Base-by-base conservation (phyloP, 2,329 filamentous ascomycete genomes). In the Aureobasidium mangrovei region DNA sequence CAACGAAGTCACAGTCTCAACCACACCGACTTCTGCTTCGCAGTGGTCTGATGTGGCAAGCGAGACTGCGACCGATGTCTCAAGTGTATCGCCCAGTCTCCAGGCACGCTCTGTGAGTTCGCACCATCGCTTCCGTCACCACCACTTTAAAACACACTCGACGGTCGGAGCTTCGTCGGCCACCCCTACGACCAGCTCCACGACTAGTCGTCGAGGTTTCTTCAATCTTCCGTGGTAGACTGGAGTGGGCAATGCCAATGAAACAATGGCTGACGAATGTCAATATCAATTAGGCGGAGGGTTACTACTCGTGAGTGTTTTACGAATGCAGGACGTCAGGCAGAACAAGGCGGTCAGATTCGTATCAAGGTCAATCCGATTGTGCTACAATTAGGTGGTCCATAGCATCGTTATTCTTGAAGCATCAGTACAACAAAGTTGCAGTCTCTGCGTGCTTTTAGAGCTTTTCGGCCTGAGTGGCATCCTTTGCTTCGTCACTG, bases 401-500 rank as follows among this genome's bases (percentile, higher is more conserved):
- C 18, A 1, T 18, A 18, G 18, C 18, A 18, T 18, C 18, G 18
- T 18, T 6, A 7, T 33, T 6, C 6, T 10, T 33, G 32, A 33
- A 7, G 10, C 10, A 10, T 33, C 10, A 7, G 32, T 10, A 33
- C 6, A 33, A 33, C 6, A 33, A 7, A 6, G 32, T 33, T 33
- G 32, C 10, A 33, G 10, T 33, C 32, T 33, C 10, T 6, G 32
- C 32, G 18, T 3, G 7, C 27, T 5, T 39, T 32, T 9, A 48
- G 24, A 48, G 35, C 35, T 48, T 48, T 26, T 48, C 35, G 1
- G 35, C n/a, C 27, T 29, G 35, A 24, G 46, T 31, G 8, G n/a
- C 35, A 18, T 48, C 46, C 7, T 40, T 38, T 12, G 35, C 35
- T 40, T 48, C 46, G 10, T 40, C 35, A 60, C 73, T 73, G 9